phyloP scores from a whole-genome alignment of 225 moss, liverwort and hornwort genomes.

The Lunularia cruciata region DNA sequence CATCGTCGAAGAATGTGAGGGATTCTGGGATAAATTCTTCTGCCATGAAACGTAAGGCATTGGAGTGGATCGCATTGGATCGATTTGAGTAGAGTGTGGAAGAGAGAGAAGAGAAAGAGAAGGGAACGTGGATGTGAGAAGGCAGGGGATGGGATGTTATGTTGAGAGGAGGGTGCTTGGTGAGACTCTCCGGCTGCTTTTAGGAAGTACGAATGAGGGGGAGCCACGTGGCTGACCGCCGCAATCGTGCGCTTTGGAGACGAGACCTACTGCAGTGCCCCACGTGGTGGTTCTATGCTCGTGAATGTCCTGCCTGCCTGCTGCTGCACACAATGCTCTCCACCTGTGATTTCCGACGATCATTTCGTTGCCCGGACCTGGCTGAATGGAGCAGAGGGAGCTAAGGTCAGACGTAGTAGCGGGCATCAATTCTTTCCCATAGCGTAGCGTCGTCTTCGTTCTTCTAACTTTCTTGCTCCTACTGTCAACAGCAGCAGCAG shows the following conservation, averaged over 20 bases:
- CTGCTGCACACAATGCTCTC: conserved; percentile 6
- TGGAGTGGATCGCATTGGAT: too few relatives aligned
- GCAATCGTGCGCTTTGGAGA: conserved; percentile 31
- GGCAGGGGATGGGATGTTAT: conserved; percentile 2
- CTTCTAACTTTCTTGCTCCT: conserved; percentile 1
- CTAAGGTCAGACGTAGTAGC: too few relatives aligned
- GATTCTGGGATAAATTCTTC: too few relatives aligned
- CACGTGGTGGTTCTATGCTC: conserved; percentile 33
- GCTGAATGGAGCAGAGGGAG: too few relatives aligned
- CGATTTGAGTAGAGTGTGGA: conserved; percentile 1
- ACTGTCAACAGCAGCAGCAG: not conserved
- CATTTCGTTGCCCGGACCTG: conserved; percentile 9
- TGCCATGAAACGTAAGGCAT: too few relatives aligned
- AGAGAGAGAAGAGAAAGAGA: not conserved
- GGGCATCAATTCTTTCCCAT: conserved; percentile 6
- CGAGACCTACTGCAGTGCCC: conserved; percentile 29
- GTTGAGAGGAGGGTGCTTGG: conserved; percentile 9
- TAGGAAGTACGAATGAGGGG: not conserved
- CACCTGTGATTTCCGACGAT: conserved; percentile 12
- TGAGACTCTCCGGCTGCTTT: conserved; percentile 20
- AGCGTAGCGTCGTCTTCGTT: not conserved
- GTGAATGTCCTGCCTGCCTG: conserved; percentile 23
- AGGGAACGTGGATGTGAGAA: not conserved
- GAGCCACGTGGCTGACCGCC: conserved; percentile 28
- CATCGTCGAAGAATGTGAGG: too few relatives aligned